Conservation (phyloP, 257 asterid species). For the Buddleja alternifolia region DNA sequence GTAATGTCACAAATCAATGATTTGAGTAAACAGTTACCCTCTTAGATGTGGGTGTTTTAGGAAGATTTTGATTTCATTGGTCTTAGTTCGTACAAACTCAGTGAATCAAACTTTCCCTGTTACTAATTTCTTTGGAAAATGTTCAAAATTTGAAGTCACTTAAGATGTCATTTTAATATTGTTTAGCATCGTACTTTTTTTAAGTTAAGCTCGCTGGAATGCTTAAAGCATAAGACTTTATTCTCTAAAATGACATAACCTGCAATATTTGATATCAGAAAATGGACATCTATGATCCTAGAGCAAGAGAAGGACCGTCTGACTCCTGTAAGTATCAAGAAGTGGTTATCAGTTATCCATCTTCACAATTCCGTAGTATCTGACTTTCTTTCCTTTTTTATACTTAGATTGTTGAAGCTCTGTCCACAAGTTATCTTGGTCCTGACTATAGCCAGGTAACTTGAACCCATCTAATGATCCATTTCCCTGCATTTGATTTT, state of each 20-base stretch:
- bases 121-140: constrained; percentile 16
- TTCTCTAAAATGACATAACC: constrained; percentile 28
- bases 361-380: constrained; percentile 30
- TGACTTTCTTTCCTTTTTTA: constrained; percentile 38
- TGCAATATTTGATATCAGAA: constrained; percentile 56
- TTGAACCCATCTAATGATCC: constrained; percentile 22
- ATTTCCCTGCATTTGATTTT: constrained; percentile 16
- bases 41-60: neutral
- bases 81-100: constrained; percentile 22
- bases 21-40: constrained; percentile 5
- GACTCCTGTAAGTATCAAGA: constrained; percentile 75
- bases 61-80: constrained; percentile 5
- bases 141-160: constrained; percentile 6
- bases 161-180: neutral
- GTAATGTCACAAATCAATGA: neutral
- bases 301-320: constrained; percentile 93
- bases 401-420: constrained; percentile 80
- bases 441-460: constrained; percentile 95
- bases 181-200: neutral
- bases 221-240: constrained; percentile 10
- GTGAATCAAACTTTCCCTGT: neutral
- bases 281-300: constrained; percentile 91
- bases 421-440: constrained; percentile 88
- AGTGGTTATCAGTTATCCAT: constrained; percentile 22
- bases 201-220: constrained; percentile 12